Evolutionary conservation across 192 early-diverging fungal genomes (phyloP).

Genomic region (Rhizophagus clarus): DNA sequence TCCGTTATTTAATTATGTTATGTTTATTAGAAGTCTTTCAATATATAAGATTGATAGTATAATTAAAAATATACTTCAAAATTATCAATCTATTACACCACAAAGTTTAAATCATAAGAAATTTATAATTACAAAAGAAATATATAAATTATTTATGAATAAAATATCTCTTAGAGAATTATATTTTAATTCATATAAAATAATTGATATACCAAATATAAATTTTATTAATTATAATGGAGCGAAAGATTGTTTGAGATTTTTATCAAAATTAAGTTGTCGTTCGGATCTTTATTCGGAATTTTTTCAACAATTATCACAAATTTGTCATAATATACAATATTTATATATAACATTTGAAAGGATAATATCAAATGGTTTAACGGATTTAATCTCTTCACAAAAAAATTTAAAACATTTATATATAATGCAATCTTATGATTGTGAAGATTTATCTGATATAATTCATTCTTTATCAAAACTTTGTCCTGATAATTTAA

Average conservation of each 20-base stretch:
- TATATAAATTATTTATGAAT: neutral
- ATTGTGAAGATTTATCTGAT: neutral
- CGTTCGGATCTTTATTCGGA: neutral
- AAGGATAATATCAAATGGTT: neutral
- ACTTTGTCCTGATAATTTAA: neutral
- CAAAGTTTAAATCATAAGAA: neutral
- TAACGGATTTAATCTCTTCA: neutral
- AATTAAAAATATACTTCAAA: neutral
- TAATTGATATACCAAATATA: neutral
- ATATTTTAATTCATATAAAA: neutral
- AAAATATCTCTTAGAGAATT: neutral
- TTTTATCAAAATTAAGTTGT: neutral
- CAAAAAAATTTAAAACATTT: neutral
- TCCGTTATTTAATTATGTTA: neutral
- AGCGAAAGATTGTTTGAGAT: neutral
- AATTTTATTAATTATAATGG: neutral
- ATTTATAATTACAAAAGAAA: neutral
- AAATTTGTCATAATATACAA: neutral
- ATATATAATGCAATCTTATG: neutral
- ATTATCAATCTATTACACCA: neutral
- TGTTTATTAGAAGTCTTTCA: neutral
- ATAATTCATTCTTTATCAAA: neutral
- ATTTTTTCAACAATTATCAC: neutral
- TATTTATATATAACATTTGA: neutral
- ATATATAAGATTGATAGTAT: neutral